Evolutionary conservation across 1,139 yeast genomes (phyloP).

Genomic region (Nakaseomyces glabratus): DNA sequence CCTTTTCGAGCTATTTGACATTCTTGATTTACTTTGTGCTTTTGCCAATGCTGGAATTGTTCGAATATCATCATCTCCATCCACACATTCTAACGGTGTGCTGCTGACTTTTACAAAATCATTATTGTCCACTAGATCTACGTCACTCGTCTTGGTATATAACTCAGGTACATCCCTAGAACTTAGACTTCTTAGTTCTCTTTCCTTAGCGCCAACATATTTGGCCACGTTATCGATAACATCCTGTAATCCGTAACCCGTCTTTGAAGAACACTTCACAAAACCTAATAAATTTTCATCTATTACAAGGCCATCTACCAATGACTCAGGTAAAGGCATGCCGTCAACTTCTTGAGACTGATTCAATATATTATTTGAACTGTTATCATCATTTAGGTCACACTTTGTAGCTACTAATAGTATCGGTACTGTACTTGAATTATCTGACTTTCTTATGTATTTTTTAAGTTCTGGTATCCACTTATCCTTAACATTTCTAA

Average conservation of each 20-base stretch:
- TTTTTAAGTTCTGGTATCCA: constrained; percentile 85
- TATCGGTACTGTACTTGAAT: constrained; percentile 42
- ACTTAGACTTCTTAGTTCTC: not conserved
- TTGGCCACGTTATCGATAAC: constrained; percentile 74
- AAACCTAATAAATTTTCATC: constrained; percentile 66
- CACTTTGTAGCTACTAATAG: constrained; percentile 75
- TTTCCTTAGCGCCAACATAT: constrained; percentile 15
- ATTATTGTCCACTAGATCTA: not conserved
- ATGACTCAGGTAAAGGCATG: constrained; percentile 55
- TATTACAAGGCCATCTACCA: constrained; percentile 50
- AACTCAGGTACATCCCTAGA: not conserved
- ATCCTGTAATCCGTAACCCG: constrained; percentile 73
- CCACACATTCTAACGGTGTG: not conserved
- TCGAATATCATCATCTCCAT: not conserved
- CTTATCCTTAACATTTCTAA: constrained; percentile 57
- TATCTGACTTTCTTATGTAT: constrained; percentile 15
- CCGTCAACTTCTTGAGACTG: constrained; percentile 32
- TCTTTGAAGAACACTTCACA: constrained; percentile 81
- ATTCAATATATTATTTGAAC: too few relatives aligned
- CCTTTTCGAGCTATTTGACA: not conserved
- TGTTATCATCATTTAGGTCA: constrained; percentile 79
- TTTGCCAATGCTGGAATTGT: not conserved
- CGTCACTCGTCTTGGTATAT: not conserved
- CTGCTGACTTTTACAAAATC: not conserved
- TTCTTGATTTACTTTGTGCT: not conserved